Conservation (phyloP, 108 stramenopile genomes). For the Skeletonema costatum region DNA sequence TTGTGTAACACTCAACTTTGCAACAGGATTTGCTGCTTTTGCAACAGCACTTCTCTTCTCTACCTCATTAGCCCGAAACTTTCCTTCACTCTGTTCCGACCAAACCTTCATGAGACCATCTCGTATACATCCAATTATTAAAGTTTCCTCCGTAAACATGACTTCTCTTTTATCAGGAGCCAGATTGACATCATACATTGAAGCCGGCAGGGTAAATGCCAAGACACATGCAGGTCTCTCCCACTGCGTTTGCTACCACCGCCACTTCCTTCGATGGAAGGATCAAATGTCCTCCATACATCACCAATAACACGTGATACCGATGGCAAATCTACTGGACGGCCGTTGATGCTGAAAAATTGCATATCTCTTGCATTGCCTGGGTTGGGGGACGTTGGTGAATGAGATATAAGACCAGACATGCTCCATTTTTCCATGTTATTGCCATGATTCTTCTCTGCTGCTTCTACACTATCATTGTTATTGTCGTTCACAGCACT, state of each 20-base stretch:
- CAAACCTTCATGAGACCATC: slow-evolving; percentile 56
- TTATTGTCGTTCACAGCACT: slow-evolving; percentile 9
- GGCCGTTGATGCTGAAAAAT: slow-evolving; percentile 93
- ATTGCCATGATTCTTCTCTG: background rate
- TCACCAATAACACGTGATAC: slow-evolving; percentile 66
- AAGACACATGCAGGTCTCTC: slow-evolving; percentile 91
- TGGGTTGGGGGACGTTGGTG: slow-evolving; percentile 54
- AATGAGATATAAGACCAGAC: slow-evolving; percentile 82
- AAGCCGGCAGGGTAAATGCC: slow-evolving; percentile 76
- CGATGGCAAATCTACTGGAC: slow-evolving; percentile 94
- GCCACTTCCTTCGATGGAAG: slow-evolving; percentile 2
- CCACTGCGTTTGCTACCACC: slow-evolving; percentile 20
- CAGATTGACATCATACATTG: slow-evolving; percentile 93
- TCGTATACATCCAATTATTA: slow-evolving; percentile 52
- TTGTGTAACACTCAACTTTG: background rate
- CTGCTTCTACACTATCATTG: background rate
- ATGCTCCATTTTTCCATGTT: slow-evolving; percentile 50
- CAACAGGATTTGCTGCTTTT: background rate
- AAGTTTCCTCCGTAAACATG: slow-evolving; percentile 77
- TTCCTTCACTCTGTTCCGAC: slow-evolving; percentile 62
- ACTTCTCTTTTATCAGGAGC: slow-evolving; percentile 97
- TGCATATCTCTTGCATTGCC: slow-evolving; percentile 69
- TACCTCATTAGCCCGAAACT: slow-evolving; percentile 62
- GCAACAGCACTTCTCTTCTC: slow-evolving; percentile 28
- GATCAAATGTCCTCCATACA: slow-evolving; percentile 86